Base-by-base conservation (phyloP, 202 grass and related monocot genomes). In the Zizania palustris region DNA sequence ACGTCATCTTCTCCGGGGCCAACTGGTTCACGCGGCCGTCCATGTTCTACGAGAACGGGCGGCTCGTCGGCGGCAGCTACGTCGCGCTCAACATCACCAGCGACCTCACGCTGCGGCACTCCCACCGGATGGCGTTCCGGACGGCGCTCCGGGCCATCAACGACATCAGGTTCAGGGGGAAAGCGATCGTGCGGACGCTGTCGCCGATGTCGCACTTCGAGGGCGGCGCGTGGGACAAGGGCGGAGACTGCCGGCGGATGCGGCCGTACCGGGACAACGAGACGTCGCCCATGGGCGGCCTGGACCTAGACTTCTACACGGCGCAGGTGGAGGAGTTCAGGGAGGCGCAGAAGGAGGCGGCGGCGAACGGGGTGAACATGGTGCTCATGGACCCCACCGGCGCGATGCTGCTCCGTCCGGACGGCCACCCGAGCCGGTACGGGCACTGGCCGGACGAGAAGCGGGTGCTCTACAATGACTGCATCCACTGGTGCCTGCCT, bases 131-230 rank as follows among this genome's bases (percentile, higher is more conserved):
- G 73, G 90, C 90, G 60, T 93, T 87, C 77, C 73, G 87, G 60
- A 82, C 81, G 33, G 79, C 77, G 9, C 82, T 93, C 51, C 40
- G 58, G 28, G 74, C 73, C 67, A 62, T 93, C 65, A 18, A 60
- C 59, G 15, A 9, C 9, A 22, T 61, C 33, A 7, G 80, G 5
- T 82, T 87, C 53, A 64, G 46, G 7, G 90, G 87, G 0, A 90
- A 71, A 41, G 71, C 85, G 4, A 82, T 90, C 79, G 18, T 93
- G 15, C 70, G 90, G 45, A 93, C 90, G 62, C 79, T 93, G 18
- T 81, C 90, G 55, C 90, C 90, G n/a, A 83, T 87, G 80, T 85
- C 90, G 37, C 90, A 93, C 73, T 93, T 90, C 46, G 90, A 93
- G 84, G 88, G 88, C 20, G 90, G 90, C 2, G 0, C 76, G 45